These are phyloP conservation scores for Diospyros lotus DNA, from an alignment of 148 eudicot genomes.

Conservation along the genomic window DNA sequence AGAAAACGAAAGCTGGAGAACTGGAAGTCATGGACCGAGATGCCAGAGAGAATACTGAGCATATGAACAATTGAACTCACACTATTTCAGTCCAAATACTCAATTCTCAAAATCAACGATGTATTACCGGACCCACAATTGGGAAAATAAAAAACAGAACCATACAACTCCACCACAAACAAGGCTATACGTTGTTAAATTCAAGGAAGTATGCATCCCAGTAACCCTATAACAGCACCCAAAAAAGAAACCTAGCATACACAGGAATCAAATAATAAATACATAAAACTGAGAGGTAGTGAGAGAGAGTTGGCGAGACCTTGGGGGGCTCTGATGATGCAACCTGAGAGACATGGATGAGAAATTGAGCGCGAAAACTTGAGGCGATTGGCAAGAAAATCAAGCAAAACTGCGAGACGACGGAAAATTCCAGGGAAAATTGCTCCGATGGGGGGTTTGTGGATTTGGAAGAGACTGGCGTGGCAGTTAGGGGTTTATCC, in stretches of 20 bases:
- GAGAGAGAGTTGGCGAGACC: neutral
- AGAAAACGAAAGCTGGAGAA: neutral
- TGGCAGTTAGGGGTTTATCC: neutral
- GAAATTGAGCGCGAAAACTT: neutral
- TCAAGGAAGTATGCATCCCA: neutral
- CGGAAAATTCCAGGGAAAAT: neutral
- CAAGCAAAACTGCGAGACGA: neutral
- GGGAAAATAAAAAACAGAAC: too few relatives aligned
- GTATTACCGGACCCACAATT: too few relatives aligned
- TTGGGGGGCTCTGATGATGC: neutral
- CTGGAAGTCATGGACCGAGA: neutral
- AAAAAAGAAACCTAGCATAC: neutral
- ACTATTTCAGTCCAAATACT: too few relatives aligned
- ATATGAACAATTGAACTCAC: too few relatives aligned
- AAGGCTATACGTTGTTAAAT: too few relatives aligned
- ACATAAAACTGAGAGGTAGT: neutral
- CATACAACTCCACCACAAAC: too few relatives aligned
- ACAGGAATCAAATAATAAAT: neutral
- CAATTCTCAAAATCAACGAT: too few relatives aligned
- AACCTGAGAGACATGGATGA: neutral
- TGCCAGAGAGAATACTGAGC: neutral
- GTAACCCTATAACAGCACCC: neutral
- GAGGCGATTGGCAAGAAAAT: neutral
- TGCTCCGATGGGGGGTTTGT: too few relatives aligned
- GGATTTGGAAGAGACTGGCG: neutral